phyloP scores from a whole-genome alignment of 495 filamentous ascomycete species.

The Lineolata rhizophorae region DNA sequence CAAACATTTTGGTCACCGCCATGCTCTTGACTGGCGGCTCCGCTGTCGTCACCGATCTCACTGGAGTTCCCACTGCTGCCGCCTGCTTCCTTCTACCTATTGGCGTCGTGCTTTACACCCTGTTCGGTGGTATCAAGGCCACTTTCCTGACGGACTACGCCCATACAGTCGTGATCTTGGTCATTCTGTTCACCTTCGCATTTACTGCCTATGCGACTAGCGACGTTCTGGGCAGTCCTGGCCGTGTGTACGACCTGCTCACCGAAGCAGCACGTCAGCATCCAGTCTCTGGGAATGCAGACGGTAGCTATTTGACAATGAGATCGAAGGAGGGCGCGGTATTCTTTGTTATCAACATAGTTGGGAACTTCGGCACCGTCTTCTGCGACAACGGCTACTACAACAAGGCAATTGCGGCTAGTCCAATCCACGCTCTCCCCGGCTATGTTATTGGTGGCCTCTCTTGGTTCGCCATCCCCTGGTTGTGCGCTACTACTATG shows the following conservation, averaged over 20 bases:
- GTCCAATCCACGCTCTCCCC: constrained; percentile 70
- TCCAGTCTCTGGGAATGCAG: constrained; percentile 13
- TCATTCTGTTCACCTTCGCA: constrained; percentile 10
- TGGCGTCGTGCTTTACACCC: constrained; percentile 22
- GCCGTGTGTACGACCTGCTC: constrained; percentile 4
- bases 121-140: constrained; percentile 21
- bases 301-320: constrained; percentile 12
- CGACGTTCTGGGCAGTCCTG: not conserved
- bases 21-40: constrained; percentile 21
- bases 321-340: constrained; percentile 12
- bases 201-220: constrained; percentile 13
- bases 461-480: constrained; percentile 90
- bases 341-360: constrained; percentile 13
- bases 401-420: constrained; percentile 90
- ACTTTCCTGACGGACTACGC: constrained; percentile 24
- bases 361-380: constrained; percentile 10
- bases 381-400: constrained; percentile 36
- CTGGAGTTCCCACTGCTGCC: constrained; percentile 25
- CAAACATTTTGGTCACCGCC: constrained; percentile 23
- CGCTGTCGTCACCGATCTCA: constrained; percentile 21
- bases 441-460: constrained; percentile 85
- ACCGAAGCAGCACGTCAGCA: constrained; percentile 8
- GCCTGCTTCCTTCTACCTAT: constrained; percentile 23
- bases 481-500: constrained; percentile 84
- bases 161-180: constrained; percentile 22